Evolutionary conservation across 768 basidiomycete species (phyloP).

Genomic region (Cytidiella melzeri): DNA sequence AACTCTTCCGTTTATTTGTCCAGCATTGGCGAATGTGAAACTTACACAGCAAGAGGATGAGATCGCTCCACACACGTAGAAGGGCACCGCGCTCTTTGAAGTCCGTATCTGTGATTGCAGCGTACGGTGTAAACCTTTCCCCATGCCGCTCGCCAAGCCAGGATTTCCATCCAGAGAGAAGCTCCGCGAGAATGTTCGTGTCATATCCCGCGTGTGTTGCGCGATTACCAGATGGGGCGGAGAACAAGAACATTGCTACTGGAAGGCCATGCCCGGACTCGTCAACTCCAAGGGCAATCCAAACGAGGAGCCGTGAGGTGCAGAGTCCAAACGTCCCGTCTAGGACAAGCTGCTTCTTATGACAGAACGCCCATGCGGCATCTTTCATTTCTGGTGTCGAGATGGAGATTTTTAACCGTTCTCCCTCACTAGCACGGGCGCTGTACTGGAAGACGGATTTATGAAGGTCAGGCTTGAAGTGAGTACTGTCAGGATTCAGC

Average conservation of each 20-base stretch:
- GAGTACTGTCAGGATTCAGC: conserved; percentile 7
- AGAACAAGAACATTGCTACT: conserved; percentile 28
- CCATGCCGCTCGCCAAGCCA: conserved; percentile 11
- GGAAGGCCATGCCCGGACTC: conserved; percentile 25
- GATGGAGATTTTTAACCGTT: conserved; percentile 28
- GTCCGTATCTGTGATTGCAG: conserved; percentile 30
- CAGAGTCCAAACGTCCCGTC: conserved; percentile 22
- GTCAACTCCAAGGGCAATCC: conserved; percentile 30
- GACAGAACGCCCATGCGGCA: conserved; percentile 15
- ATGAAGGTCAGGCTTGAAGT: conserved; percentile 9
- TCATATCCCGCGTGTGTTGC: conserved; percentile 26
- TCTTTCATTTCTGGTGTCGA: conserved; percentile 18
- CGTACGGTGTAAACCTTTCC: conserved; percentile 17
- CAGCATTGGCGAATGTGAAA: conserved; percentile 29
- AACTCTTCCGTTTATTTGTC: conserved; percentile 2
- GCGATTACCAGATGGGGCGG: conserved; percentile 20
- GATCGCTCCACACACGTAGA: conserved; percentile 21
- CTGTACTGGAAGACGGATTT: conserved; percentile 24
- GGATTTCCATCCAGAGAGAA: conserved; percentile 22
- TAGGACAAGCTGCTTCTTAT: conserved; percentile 17
- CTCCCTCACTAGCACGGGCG: conserved; percentile 14
- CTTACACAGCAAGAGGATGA: conserved; percentile 30
- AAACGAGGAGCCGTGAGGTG: conserved; percentile 18
- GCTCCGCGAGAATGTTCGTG: conserved; percentile 17
- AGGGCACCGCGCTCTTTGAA: conserved; percentile 28